These are phyloP conservation scores for Neofusicoccum parvum DNA, from an alignment of 2,329 filamentous ascomycete species.

Conservation along the genomic window DNA sequence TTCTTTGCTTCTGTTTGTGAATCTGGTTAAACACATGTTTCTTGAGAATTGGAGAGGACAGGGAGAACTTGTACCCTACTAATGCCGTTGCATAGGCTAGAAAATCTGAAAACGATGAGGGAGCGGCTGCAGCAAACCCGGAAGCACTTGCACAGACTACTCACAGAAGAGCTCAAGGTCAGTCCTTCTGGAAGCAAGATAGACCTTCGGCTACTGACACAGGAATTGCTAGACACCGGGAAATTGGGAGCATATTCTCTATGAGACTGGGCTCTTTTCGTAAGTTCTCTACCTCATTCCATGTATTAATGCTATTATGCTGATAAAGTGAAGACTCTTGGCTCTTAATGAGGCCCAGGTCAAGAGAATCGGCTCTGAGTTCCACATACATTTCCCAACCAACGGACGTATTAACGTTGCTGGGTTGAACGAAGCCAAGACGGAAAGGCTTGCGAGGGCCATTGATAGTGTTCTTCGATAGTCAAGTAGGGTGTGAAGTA, in stretches of 20 bases:
- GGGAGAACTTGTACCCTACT: no score
- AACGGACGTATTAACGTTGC: conserved; percentile 32
- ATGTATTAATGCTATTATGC: background rate
- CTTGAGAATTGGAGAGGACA: no score
- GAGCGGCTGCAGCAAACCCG: conserved; percentile 24
- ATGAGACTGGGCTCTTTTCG: conserved; percentile 30
- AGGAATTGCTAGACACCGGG: conserved; percentile 25
- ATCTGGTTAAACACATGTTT: background rate
- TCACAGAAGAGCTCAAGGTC: conserved; percentile 25
- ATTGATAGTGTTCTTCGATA: conserved; percentile 26
- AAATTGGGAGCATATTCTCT: conserved; percentile 27
- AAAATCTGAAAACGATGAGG: conserved; percentile 25
- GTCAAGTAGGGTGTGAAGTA: no score
- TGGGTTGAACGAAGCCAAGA: conserved; percentile 28
- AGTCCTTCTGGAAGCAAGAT: background rate
- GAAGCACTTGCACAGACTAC: conserved; percentile 20
- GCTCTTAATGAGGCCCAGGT: conserved; percentile 26
- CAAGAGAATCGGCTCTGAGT: conserved; percentile 23
- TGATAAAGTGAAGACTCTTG: conserved; percentile 19
- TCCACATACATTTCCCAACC: conserved; percentile 30
- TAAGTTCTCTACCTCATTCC: background rate
- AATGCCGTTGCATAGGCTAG: background rate
- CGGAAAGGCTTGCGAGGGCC: conserved; percentile 27
- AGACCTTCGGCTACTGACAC: background rate
- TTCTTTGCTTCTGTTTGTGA: no score